Conservation (phyloP, 2,329 filamentous ascomycete genomes). For the Aspergillus puulaauensis region DNA sequence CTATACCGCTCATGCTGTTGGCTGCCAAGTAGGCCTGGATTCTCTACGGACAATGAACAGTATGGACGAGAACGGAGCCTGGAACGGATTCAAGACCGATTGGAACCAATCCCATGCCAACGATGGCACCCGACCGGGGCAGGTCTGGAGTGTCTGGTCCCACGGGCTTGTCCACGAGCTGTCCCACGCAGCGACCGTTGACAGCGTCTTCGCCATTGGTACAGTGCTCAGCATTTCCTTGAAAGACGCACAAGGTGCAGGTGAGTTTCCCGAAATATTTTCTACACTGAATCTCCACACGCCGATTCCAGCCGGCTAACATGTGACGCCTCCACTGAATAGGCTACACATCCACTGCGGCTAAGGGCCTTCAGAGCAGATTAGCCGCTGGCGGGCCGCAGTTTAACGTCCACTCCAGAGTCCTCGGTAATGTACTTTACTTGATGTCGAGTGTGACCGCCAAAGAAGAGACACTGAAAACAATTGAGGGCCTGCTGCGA, state of each 20-base stretch:
- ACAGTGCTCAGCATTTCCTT: conserved; percentile 69
- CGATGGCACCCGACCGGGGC: background rate
- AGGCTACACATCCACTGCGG: conserved; percentile 59
- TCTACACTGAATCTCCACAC: background rate
- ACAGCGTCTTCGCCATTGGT: conserved; percentile 70
- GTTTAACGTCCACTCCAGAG: conserved; percentile 57
- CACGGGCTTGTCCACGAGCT: conserved; percentile 58
- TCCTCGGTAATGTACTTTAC: conserved; percentile 62
- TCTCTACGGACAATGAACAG: conserved; percentile 60
- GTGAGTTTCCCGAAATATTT: conserved; percentile 30
- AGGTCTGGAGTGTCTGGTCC: conserved; percentile 71
- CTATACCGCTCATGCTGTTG: conserved; percentile 81
- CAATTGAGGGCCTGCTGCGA: conserved; percentile 42
- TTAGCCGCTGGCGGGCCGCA: conserved; percentile 42
- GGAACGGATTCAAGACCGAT: conserved; percentile 55
- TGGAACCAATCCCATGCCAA: conserved; percentile 38
- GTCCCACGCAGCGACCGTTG: conserved; percentile 57
- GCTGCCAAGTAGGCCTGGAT: conserved; percentile 74
- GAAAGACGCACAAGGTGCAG: conserved; percentile 48
- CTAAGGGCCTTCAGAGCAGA: conserved; percentile 52
- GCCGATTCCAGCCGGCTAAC: conserved; percentile 13
- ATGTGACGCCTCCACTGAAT: conserved; percentile 18
- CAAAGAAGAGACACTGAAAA: conserved; percentile 40
- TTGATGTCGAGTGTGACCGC: conserved; percentile 59
- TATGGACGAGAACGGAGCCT: conserved; percentile 58